A percentile compares a stretch with the other conserved stretches of the same genome.
phyloP scores from a whole-genome alignment of 2,329 filamentous ascomycete genomes.

The Moelleriella libera region DNA sequence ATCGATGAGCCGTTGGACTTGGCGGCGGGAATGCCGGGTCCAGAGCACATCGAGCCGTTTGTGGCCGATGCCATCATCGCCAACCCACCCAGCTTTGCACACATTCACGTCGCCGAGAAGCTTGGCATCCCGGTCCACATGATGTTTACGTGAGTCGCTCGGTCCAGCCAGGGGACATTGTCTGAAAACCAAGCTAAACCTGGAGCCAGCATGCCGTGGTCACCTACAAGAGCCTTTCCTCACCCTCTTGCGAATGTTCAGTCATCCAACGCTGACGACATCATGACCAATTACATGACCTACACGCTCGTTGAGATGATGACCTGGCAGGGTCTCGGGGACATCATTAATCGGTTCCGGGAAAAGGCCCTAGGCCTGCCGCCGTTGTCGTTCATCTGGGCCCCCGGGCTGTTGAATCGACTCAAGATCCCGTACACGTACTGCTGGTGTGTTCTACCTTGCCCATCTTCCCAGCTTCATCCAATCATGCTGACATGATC shows the following conservation, averaged over 20 bases:
- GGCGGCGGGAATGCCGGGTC: conserved; percentile 20
- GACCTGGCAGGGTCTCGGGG: conserved; percentile 84
- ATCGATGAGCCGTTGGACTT: conserved; percentile 31
- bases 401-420: conserved; percentile 63
- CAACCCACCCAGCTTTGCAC: conserved; percentile 65
- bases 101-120: conserved; percentile 63
- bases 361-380: conserved; percentile 62
- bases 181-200: not conserved
- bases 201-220: conserved; percentile 73
- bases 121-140: conserved; percentile 63
- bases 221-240: conserved; percentile 70
- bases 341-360: conserved; percentile 80
- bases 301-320: conserved; percentile 82
- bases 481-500: not conserved
- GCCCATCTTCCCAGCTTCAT: not conserved
- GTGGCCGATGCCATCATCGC: conserved; percentile 73
- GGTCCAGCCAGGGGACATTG: no score
- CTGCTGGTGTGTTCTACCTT: conserved; percentile 46
- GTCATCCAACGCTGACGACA: conserved; percentile 58
- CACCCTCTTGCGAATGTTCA: conserved; percentile 78
- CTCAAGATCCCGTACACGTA: conserved; percentile 77
- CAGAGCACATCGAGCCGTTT: conserved; percentile 44
- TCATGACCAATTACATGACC: conserved; percentile 69
- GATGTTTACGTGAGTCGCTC: conserved; percentile 72
- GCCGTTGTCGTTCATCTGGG: conserved; percentile 66